phyloP scores from a whole-genome alignment of 352 stramenopile genomes.

The Globisporangium cederbergense region DNA sequence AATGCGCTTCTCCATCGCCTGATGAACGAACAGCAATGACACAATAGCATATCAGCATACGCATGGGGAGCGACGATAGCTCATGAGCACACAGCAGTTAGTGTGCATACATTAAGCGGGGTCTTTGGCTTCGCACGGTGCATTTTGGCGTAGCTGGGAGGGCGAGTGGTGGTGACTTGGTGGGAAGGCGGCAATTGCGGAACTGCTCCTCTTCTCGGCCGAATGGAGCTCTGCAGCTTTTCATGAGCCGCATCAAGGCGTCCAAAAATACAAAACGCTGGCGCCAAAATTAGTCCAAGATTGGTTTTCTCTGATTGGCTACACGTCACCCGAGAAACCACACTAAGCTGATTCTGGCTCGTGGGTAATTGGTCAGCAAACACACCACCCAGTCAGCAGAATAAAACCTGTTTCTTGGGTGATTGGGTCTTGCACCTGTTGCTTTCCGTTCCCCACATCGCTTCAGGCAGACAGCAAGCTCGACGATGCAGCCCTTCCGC shows the following conservation, averaged over 20 bases:
- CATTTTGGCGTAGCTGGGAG: slow-evolving; percentile 23
- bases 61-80: background rate
- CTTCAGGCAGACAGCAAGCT: background rate
- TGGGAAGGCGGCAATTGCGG: background rate
- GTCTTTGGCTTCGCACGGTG: slow-evolving; percentile 66
- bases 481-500: slow-evolving; percentile 21
- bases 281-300: background rate
- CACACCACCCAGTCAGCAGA: too few species aligned
- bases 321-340: too few species aligned
- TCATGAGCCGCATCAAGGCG: background rate
- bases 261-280: background rate
- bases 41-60: background rate
- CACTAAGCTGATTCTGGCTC: too few species aligned
- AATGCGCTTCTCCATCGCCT: slow-evolving; percentile 82
- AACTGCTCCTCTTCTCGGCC: background rate
- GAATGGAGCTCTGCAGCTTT: background rate
- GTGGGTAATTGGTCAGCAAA: too few species aligned
- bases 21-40: slow-evolving; percentile 12
- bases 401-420: too few species aligned
- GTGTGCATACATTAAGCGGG: slow-evolving; percentile 39
- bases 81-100: background rate
- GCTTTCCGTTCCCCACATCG: background rate
- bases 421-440: too few species aligned
- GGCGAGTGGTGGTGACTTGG: background rate
- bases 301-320: background rate